These are phyloP conservation scores for Dactylonectria macrodidyma DNA, from an alignment of 2,329 filamentous ascomycete species.

Conservation along the genomic window DNA sequence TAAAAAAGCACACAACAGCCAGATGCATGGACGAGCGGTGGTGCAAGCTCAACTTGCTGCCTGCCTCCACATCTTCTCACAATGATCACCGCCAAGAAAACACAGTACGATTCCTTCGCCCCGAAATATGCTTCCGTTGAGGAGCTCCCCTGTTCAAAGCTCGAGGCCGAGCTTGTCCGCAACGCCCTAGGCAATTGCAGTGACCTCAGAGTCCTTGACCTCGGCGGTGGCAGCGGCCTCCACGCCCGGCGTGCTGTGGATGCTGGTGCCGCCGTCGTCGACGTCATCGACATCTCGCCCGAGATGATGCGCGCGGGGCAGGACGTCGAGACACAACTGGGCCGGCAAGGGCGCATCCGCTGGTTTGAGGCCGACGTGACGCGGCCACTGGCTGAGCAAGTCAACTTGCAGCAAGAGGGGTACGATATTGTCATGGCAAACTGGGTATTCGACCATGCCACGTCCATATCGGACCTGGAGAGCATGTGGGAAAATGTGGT, in stretches of 20 bases:
- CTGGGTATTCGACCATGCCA: conserved; percentile 6
- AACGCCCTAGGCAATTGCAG: neutral
- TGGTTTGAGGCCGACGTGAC: conserved; percentile 7
- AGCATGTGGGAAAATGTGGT: conserved; percentile 8
- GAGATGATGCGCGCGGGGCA: conserved; percentile 8
- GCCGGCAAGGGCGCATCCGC: conserved; percentile 7
- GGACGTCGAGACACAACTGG: conserved; percentile 1
- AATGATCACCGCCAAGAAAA: conserved; percentile 4
- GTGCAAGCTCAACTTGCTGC: neutral
- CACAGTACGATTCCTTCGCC: conserved; percentile 7
- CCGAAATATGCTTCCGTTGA: conserved; percentile 6
- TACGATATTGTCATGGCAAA: neutral
- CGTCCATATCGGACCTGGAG: conserved; percentile 3
- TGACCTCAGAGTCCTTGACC: conserved; percentile 1
- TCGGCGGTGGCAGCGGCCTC: conserved; percentile 6
- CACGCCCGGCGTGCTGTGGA: conserved; percentile 1
- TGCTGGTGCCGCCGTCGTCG: conserved; percentile 3
- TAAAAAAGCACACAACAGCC: neutral
- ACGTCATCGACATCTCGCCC: conserved; percentile 5
- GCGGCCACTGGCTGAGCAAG: conserved; percentile 4
- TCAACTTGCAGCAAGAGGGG: neutral
- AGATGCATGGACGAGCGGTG: neutral
- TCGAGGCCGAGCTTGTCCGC: conserved; percentile 4
- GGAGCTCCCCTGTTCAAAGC: conserved; percentile 8
- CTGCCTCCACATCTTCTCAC: neutral